Base-by-base conservation (phyloP, 2,329 filamentous ascomycete genomes). In the Phaeosphaeriaceae sp. region DNA sequence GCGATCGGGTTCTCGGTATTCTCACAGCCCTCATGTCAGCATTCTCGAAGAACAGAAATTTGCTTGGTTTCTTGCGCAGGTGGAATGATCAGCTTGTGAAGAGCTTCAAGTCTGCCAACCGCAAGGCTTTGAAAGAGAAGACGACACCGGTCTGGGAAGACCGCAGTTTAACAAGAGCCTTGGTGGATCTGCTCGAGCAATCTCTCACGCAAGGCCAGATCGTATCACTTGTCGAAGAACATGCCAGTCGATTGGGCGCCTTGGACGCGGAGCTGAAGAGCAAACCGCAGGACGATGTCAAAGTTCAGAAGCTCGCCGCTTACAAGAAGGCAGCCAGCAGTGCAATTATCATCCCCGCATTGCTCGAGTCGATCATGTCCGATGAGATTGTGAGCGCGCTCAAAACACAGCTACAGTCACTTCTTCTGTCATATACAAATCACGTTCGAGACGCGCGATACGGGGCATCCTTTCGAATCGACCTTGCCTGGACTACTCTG, bases 1-100 rank as follows among this genome's bases (percentile, higher is more conserved):
- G 46, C 11, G 24, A 24, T 3, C 21, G 54, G 10, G 54, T 72
- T 2, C 19, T 69, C 30, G 56, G 46, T n/a, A 61, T 78, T 8
- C 54, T 78, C 22, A 55, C 73, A 19, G 75, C 77, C 1, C 55
- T 78, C 22, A 69, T 78, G 60, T 68, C 66, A 24, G 71, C 75
- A 1, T 79, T 74, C 52, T 68, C 74, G 10, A 66, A 69, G 10
- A 77, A 74, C 49, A 63, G 77, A 11, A 71, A 77, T 51, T 55
- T 79, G 6, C 54, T 72, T 7, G 75, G 74, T 8, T 78, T 77
- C 58, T 50, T 79, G 23, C 62, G 59, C n/a, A 63, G 64, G 52
- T 79, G 76, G 76, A 70, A 77, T 49, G 55, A 63, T 9, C 75
- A 79, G 47, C 66, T 79, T 0, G 61, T 63, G 28, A 64, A 59